Evolutionary conservation across 2,329 filamentous ascomycete species (phyloP).

Genomic region (Lecanosticta acicola): DNA sequence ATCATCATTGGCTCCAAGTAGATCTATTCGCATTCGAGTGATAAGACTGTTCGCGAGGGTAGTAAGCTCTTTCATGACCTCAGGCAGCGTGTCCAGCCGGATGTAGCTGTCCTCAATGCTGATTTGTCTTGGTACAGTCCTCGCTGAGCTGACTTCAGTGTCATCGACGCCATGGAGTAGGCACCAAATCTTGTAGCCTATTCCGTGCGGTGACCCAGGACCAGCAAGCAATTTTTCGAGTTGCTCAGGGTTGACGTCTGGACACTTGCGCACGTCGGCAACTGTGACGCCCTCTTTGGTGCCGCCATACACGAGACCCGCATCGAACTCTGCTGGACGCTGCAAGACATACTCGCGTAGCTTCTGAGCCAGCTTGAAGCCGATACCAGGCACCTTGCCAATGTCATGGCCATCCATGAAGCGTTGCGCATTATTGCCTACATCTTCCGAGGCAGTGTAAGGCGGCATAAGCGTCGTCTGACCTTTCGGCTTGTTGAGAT

Average conservation of each 20-base stretch:
- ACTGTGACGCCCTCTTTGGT: slow-evolving; percentile 58
- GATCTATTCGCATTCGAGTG: slow-evolving; percentile 70
- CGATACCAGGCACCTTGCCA: slow-evolving; percentile 78
- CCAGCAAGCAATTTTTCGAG: slow-evolving; percentile 67
- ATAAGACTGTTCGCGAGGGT: slow-evolving; percentile 65
- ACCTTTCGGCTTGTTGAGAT: slow-evolving; percentile 75
- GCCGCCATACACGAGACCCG: slow-evolving; percentile 44
- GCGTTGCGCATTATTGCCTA: slow-evolving; percentile 48
- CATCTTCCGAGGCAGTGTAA: slow-evolving; percentile 1
- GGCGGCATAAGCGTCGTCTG: slow-evolving; percentile 79
- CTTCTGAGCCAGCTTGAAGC: slow-evolving; percentile 67
- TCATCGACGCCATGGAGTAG: slow-evolving; percentile 77
- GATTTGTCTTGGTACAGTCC: slow-evolving; percentile 74
- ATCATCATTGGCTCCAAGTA: slow-evolving; percentile 52
- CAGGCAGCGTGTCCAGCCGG: slow-evolving; percentile 58
- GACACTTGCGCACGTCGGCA: slow-evolving; percentile 56
- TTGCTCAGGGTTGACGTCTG: slow-evolving; percentile 56
- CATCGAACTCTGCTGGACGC: slow-evolving; percentile 39
- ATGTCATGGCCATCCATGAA: slow-evolving; percentile 76
- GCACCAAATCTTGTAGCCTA: slow-evolving; percentile 68
- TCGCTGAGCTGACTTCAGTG: slow-evolving; percentile 64
- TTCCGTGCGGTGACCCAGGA: slow-evolving; percentile 63
- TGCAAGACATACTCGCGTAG: slow-evolving; percentile 58
- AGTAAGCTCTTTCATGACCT: slow-evolving; percentile 63
- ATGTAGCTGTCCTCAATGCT: slow-evolving; percentile 92